Evolutionary conservation across 495 filamentous ascomycete genomes (phyloP).

Genomic region (Penicillium flavigenum): DNA sequence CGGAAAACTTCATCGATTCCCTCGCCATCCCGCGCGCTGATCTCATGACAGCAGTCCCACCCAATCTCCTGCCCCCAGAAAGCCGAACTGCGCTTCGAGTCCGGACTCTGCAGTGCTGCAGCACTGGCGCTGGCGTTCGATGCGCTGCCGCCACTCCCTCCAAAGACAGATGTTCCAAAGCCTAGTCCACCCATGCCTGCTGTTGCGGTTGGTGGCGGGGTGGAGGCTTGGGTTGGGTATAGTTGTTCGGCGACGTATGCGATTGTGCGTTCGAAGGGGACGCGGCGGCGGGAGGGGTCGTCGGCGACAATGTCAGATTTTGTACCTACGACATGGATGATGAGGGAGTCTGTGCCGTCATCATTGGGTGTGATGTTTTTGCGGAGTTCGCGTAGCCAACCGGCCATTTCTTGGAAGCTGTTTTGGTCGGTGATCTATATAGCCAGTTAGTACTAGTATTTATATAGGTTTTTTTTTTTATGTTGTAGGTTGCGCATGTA

Average conservation of each 20-base stretch:
- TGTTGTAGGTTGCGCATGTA: neutral
- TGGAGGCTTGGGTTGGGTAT: slow-evolving; percentile 60
- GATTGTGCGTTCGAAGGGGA: slow-evolving; percentile 92
- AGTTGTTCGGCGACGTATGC: slow-evolving; percentile 92
- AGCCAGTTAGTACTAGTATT: neutral
- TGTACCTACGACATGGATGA: slow-evolving; percentile 95
- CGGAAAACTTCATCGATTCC: slow-evolving; percentile 97
- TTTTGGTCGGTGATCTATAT: slow-evolving; percentile 69
- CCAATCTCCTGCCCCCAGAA: slow-evolving; percentile 92
- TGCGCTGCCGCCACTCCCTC: slow-evolving; percentile 22
- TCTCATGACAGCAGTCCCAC: slow-evolving; percentile 97
- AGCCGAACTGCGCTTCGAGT: slow-evolving; percentile 74
- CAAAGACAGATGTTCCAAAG: slow-evolving; percentile 18
- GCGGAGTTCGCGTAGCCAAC: slow-evolving; percentile 81
- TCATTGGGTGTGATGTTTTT: slow-evolving; percentile 54
- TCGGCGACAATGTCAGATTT: slow-evolving; percentile 87
- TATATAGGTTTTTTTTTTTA: neutral
- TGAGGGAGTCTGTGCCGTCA: slow-evolving; percentile 57
- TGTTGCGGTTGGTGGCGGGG: slow-evolving; percentile 63
- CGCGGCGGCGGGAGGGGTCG: slow-evolving; percentile 71
- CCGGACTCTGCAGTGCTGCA: slow-evolving; percentile 59
- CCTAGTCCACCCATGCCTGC: slow-evolving; percentile 14
- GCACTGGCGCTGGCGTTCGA: slow-evolving; percentile 29
- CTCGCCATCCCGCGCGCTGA: slow-evolving; percentile 90
- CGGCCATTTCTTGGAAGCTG: slow-evolving; percentile 90